Evolutionary conservation across 2,329 filamentous ascomycete species (phyloP).

Genomic region (Pseudogymnoascus sp.): DNA sequence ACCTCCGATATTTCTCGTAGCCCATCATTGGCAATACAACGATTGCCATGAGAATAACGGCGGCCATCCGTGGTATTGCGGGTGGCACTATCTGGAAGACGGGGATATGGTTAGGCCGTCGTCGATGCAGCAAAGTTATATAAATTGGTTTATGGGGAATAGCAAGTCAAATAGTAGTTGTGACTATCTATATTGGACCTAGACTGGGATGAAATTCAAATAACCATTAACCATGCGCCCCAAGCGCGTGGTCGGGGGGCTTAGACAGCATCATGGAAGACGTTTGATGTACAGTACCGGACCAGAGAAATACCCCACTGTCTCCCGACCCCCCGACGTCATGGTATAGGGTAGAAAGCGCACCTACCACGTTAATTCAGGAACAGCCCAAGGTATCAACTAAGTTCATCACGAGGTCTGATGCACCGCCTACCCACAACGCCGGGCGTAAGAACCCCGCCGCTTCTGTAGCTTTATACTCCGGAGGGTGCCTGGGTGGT

Average conservation of each 20-base stretch:
- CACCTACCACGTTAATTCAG: background rate
- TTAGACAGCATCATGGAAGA: background rate
- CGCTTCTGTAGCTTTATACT: background rate
- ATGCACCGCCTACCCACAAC: background rate
- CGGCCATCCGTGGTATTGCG: background rate
- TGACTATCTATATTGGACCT: background rate
- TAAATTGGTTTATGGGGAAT: background rate
- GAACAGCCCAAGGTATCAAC: background rate
- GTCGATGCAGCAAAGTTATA: background rate
- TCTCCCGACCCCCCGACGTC: background rate
- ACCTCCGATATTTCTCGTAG: conserved; percentile 5
- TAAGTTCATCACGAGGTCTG: background rate
- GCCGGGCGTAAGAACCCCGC: background rate
- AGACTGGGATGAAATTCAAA: background rate
- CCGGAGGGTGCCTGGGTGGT: background rate
- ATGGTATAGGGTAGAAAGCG: background rate
- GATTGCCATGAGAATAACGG: conserved; percentile 2
- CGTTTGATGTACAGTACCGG: background rate
- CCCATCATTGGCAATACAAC: background rate
- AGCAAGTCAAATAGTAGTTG: background rate
- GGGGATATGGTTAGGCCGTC: background rate
- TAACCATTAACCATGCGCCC: background rate
- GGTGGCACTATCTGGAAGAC: background rate
- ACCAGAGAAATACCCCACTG: background rate
- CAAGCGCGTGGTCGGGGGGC: background rate